Conservation (phyloP, 2,329 filamentous ascomycete species). For the Fusarium sp. region DNA sequence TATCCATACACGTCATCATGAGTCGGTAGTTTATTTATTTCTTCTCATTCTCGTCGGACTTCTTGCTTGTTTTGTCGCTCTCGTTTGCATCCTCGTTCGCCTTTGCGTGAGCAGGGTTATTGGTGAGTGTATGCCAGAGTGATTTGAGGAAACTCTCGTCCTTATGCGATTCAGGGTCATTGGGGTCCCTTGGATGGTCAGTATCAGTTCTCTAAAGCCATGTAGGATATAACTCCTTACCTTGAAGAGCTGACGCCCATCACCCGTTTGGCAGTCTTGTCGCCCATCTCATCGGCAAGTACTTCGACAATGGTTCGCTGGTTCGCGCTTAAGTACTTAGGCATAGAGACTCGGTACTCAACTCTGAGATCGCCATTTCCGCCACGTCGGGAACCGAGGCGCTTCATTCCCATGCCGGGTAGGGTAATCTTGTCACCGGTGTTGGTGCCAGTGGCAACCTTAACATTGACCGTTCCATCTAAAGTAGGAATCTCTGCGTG, state of each 20-base stretch:
- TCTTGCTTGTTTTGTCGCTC: constrained; percentile 43
- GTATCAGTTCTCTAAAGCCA: constrained; percentile 1
- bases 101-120: constrained; percentile 71
- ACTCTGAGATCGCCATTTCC: constrained; percentile 87
- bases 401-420: constrained; percentile 93
- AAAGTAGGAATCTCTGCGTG: constrained; percentile 91
- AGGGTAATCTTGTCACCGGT: constrained; percentile 94
- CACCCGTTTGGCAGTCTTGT: constrained; percentile 89
- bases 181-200: constrained; percentile 39
- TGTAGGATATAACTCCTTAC: constrained; percentile 44
- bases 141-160: constrained; percentile 93
- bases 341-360: constrained; percentile 95
- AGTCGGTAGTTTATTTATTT: constrained; percentile 55
- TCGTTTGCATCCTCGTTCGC: constrained; percentile 39
- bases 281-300: constrained; percentile 94
- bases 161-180: constrained; percentile 69
- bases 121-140: constrained; percentile 93
- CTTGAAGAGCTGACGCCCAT: constrained; percentile 78
- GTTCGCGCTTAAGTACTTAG: constrained; percentile 91
- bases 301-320: constrained; percentile 95
- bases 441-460: constrained; percentile 89
- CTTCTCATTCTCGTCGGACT: constrained; percentile 50
- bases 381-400: constrained; percentile 75
- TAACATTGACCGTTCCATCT: constrained; percentile 90
- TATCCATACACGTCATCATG: constrained; percentile 49